Base-by-base conservation (phyloP, 1,284 basidiomycete species). In the Sanghuangporus weigelae region DNA sequence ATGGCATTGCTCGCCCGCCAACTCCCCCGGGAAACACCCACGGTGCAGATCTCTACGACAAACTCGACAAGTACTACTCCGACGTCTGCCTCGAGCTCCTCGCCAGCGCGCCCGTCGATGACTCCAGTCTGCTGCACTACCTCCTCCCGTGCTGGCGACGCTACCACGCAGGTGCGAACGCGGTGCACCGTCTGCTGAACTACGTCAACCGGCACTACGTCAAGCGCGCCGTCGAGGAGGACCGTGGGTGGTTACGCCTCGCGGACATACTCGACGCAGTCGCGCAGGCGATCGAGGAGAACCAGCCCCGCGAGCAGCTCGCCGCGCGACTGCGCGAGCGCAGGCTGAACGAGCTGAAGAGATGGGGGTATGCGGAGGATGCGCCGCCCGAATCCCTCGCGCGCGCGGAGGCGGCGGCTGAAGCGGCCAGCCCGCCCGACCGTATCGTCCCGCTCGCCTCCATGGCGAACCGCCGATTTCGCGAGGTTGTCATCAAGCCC, bases 161-260 rank as follows among this genome's bases (percentile, higher is more conserved):
- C 59, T 91, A 84, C 73, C 78, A 79, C 64, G 78, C 83, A 39
- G 88, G 89, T 58, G 84, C 84, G 7, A 80, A 82, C 66, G 81
- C 86, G 59, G 82, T 86, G 65, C 81, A 85, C 72, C 83, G 89
- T 67, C 81, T 91, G 35, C 80, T 90, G 67, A 89, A 85, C 75
- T 91, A 91, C 72, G 81, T 91, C 59, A 90, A 91, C 73, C 82
- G 89, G 23, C 88, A 90, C 73, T 89, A 88, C 69, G 87, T 91
- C 68, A 87, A 86, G 71, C 84, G 87, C 26, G 85, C 86, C 51
- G 78, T 87, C 7, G 88, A 90, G 72, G 88, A 91, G 73, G 89
- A 90, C 73, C 82, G 79, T 66, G 88, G 89, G 40, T 91, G 89
- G 89, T 77, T 91, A 53, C 81, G 85, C 36, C 75, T 90, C 51